Conservation (phyloP, 2,329 filamentous ascomycete species). For the Hypocrella siamensis region DNA sequence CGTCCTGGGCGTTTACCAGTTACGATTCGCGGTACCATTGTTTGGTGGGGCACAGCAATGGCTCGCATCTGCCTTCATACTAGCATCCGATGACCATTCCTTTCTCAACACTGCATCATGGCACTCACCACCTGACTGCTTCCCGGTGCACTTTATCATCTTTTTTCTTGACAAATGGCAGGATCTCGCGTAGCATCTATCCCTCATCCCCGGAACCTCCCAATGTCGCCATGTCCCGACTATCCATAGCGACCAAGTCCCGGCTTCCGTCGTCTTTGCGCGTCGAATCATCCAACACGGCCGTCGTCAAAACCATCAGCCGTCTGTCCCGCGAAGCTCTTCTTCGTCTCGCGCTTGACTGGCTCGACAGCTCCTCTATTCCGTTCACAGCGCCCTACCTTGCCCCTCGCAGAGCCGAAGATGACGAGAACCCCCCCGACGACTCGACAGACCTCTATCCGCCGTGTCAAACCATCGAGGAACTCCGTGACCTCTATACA, state of each 20-base stretch:
- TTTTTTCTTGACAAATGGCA: not conserved
- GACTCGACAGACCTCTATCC: conserved; percentile 54
- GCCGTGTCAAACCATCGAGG: conserved; percentile 46
- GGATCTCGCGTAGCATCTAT: not conserved
- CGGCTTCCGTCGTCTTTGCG: conserved; percentile 57
- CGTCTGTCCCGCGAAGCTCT: conserved; percentile 59
- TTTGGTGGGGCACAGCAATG: no score
- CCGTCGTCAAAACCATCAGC: conserved; percentile 49
- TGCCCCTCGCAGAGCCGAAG: conserved; percentile 7
- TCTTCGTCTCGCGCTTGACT: conserved; percentile 56
- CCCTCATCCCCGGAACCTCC: not conserved
- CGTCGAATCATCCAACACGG: conserved; percentile 47
- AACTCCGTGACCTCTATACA: conserved; percentile 49
- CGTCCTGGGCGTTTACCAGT: no score
- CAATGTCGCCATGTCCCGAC: conserved; percentile 26
- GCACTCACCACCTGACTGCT: no score
- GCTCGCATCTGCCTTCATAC: no score
- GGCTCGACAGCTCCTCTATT: conserved; percentile 55
- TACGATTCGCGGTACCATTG: no score
- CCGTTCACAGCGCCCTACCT: conserved; percentile 30
- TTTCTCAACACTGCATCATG: no score
- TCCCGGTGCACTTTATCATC: no score
- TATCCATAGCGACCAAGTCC: conserved; percentile 55
- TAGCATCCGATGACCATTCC: no score
- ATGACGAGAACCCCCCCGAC: conserved; percentile 35